These are phyloP conservation scores for Mycena citricolor DNA, from an alignment of 1,284 basidiomycete genomes.

Conservation along the genomic window DNA sequence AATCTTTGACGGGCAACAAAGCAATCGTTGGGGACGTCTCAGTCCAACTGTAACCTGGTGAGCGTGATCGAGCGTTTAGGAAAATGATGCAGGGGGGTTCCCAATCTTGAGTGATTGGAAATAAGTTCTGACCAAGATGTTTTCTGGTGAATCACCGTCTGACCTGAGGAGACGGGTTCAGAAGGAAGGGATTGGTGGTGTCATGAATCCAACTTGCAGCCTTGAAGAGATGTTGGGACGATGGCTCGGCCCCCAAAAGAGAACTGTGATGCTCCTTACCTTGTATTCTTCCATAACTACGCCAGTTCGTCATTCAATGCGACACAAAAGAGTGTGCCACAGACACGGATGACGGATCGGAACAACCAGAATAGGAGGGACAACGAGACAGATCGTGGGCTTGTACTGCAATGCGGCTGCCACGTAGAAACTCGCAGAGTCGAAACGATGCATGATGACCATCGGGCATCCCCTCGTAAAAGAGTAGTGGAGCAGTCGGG, in stretches of 20 bases:
- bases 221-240: no score
- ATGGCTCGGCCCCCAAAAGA: no score
- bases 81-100: constrained; percentile 54
- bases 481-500: constrained; percentile 58
- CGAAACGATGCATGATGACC: constrained; percentile 74
- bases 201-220: no score
- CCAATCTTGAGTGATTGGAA: no score
- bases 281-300: constrained; percentile 68
- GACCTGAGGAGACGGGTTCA: no score
- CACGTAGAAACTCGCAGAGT: constrained; percentile 69
- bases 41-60: constrained; percentile 22
- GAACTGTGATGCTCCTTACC: constrained; percentile 42
- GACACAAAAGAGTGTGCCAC: constrained; percentile 11
- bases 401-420: constrained; percentile 66
- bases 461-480: constrained; percentile 58
- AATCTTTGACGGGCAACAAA: constrained; percentile 21
- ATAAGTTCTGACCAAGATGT: no score
- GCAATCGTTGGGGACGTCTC: constrained; percentile 15
- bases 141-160: no score
- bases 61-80: constrained; percentile 39
- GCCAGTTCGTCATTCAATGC: constrained; percentile 37
- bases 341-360: constrained; percentile 65
- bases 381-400: constrained; percentile 64
- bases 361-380: constrained; percentile 83
- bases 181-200: no score